Base-by-base conservation (phyloP, 164 flowering plant species). In the grape (Vitis vinifera) region DNA sequence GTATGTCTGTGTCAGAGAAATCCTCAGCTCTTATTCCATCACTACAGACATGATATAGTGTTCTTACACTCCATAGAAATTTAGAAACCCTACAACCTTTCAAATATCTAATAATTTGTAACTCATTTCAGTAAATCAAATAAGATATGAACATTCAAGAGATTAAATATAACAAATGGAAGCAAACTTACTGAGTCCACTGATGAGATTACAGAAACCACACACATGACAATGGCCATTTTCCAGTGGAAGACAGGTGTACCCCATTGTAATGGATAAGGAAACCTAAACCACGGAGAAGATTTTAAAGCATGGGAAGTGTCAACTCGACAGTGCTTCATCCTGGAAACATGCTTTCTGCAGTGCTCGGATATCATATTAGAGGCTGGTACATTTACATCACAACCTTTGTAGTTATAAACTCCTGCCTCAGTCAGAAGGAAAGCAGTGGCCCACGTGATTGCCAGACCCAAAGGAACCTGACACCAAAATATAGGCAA, bases 251-350 rank as follows among this genome's bases (percentile, higher is more conserved):
- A 95, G 67, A 90, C 84, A 69, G 99, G 99, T 60, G 85, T 88
- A 57, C 99, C 99, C 99, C 99, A 95, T 78, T 95, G 99, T 59
- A 95, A 79, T 11, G 99, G 99, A 74, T 95, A 95, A 19, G 99
- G 99, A 85, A 95, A 85, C 81, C 99, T 88, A 78, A 95, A 90
- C 99, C 99, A 95, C 17, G 98, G 94, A 17, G 99, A 79, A 69
- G 88, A 70, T 72, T 67, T 85, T 74, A 95, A 76, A 49, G 93
- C 98, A 65, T 89, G 88, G 76, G 93, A 86, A 29, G 93, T 86
- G 78, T 95, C 99, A 76, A 88, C 97, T 29, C 98, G 87, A 65
- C 99, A 95, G 71, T 83, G 76, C 76, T 85, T 91, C 94, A 95
- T 91, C 80, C 85, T 85, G 29, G 93, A 75, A 59, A 93, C 72